Conservation (phyloP, 2,329 filamentous ascomycete genomes). For the Aaosphaeria arxii region DNA sequence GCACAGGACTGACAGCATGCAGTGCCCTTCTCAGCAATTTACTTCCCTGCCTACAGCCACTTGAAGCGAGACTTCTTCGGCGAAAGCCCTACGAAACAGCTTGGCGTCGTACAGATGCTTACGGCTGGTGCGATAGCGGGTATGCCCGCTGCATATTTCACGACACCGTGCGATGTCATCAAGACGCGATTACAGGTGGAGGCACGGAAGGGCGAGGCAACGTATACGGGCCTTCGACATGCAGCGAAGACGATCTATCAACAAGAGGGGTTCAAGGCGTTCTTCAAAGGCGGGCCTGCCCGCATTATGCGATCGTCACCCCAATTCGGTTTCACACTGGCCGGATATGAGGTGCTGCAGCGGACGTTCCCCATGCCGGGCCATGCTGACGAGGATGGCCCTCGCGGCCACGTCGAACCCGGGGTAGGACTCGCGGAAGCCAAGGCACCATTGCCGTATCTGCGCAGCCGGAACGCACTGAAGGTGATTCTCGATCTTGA, state of each 20-base stretch:
- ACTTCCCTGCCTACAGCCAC: conserved; percentile 96
- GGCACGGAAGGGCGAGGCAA: conserved; percentile 88
- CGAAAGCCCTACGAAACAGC: conserved; percentile 80
- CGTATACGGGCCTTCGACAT: conserved; percentile 84
- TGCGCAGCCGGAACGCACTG: conserved; percentile 81
- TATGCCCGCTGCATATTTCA: conserved; percentile 70
- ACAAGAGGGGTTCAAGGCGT: conserved; percentile 92
- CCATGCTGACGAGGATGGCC: conserved; percentile 49
- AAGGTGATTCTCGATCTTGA: conserved; percentile 96
- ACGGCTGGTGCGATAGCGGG: conserved; percentile 83
- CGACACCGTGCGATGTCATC: conserved; percentile 97
- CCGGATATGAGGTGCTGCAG: conserved; percentile 90
- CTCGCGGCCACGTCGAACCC: conserved; percentile 59
- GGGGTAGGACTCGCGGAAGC: conserved; percentile 63
- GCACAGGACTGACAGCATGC: background rate
- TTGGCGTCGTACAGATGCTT: conserved; percentile 85
- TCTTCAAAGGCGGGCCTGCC: conserved; percentile 97
- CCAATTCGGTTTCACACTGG: conserved; percentile 96
- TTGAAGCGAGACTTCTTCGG: conserved; percentile 93
- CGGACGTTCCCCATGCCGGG: conserved; percentile 76
- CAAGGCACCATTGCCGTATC: conserved; percentile 61
- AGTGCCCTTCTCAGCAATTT: conserved; percentile 97
- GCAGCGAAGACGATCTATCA: conserved; percentile 78
- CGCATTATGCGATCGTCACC: conserved; percentile 93
- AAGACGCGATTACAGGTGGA: conserved; percentile 98